Conservation (phyloP, 352 stramenopile species). For the Pythium biforme region DNA sequence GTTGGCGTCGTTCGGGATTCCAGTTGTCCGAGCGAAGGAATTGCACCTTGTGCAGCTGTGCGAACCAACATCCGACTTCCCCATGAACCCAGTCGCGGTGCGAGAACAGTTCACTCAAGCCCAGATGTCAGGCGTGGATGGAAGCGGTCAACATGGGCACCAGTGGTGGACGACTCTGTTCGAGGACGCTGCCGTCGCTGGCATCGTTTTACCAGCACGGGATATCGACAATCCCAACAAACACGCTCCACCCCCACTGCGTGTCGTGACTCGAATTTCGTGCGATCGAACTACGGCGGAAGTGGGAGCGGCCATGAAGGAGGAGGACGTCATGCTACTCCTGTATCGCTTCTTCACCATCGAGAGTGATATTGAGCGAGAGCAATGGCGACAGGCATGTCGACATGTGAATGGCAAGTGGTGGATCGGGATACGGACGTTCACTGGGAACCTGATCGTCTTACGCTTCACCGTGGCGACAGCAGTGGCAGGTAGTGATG, state of each 20-base stretch:
- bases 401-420: conserved; percentile 46
- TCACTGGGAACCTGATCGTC: conserved; percentile 47
- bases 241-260: conserved; percentile 6
- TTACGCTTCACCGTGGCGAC: conserved; percentile 29
- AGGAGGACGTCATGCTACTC: conserved; percentile 12
- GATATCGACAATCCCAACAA: not conserved
- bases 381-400: conserved; percentile 33
- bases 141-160: not conserved
- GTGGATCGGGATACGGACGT: conserved; percentile 45
- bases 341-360: conserved; percentile 12
- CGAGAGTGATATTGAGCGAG: not conserved
- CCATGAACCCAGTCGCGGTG: conserved; percentile 11
- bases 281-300: not conserved
- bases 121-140: not conserved
- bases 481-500: not conserved
- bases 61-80: conserved; percentile 13
- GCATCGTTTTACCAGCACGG: not conserved
- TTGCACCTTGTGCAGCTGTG: conserved; percentile 27
- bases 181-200: conserved; percentile 1
- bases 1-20: conserved; percentile 4
- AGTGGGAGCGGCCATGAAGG: not conserved
- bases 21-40: conserved; percentile 2
- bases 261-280: conserved; percentile 12
- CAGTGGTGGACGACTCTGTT: conserved; percentile 18
- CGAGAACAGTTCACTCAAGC: conserved; percentile 14